These are phyloP conservation scores for Rhizodiscina lignyota DNA, from an alignment of 495 filamentous ascomycete genomes.

Conservation along the genomic window DNA sequence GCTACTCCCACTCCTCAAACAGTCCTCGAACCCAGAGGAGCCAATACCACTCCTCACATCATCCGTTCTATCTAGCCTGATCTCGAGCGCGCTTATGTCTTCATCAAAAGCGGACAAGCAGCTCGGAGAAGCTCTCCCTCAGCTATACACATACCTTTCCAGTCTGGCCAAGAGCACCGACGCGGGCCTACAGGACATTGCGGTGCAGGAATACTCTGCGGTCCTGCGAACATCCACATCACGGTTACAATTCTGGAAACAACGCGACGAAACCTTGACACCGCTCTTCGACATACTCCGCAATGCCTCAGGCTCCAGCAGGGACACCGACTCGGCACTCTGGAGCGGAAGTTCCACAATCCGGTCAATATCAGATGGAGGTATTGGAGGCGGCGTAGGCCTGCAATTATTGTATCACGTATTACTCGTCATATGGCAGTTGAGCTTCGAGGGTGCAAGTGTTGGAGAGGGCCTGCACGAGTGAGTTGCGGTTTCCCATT, in stretches of 20 bases:
- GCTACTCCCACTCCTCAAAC: slow-evolving; percentile 70
- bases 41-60: slow-evolving; percentile 80
- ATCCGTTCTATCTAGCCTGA: slow-evolving; percentile 65
- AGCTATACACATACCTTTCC: slow-evolving; percentile 77
- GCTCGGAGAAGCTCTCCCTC: slow-evolving; percentile 61
- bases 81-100: slow-evolving; percentile 48
- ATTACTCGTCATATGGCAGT: slow-evolving; percentile 82
- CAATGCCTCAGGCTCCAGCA: slow-evolving; percentile 48
- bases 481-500: slow-evolving; percentile 31
- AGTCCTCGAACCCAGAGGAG: slow-evolving; percentile 67
- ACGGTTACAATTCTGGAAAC: slow-evolving; percentile 76
- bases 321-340: slow-evolving; percentile 49
- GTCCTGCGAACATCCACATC: slow-evolving; percentile 60
- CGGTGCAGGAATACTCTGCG: slow-evolving; percentile 77
- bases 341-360: slow-evolving; percentile 46
- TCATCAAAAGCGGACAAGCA: slow-evolving; percentile 34
- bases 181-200: slow-evolving; percentile 86
- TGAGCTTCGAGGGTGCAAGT: slow-evolving; percentile 74
- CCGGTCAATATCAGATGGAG: slow-evolving; percentile 39
- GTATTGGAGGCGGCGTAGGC: slow-evolving; percentile 65
- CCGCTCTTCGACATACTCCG: slow-evolving; percentile 74
- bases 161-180: slow-evolving; percentile 63
- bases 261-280: slow-evolving; percentile 63
- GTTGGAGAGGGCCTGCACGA: slow-evolving; percentile 78
- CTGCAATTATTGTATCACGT: slow-evolving; percentile 92